Evolutionary conservation across 2,329 filamentous ascomycete species (phyloP).

Genomic region (Diaporthe citri): DNA sequence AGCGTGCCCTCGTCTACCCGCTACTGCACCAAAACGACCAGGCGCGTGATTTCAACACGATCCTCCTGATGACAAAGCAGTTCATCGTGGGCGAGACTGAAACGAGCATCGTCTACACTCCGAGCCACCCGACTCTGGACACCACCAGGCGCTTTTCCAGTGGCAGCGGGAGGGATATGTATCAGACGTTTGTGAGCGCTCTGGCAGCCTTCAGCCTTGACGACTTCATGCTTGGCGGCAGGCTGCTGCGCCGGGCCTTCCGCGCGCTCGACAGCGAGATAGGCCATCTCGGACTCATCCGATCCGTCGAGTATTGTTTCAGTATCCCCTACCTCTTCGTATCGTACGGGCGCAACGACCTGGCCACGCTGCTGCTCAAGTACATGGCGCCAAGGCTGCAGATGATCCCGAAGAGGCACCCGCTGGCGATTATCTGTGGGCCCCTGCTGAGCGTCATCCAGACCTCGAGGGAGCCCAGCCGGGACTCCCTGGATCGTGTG

Average conservation of each 20-base stretch:
- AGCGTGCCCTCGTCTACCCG: background rate
- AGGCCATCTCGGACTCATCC: background rate
- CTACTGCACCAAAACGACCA: background rate
- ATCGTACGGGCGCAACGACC: background rate
- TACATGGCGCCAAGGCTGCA: background rate
- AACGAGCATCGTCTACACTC: background rate
- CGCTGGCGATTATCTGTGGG: background rate
- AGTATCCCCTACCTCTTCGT: background rate
- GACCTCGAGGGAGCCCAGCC: background rate
- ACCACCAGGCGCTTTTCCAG: background rate
- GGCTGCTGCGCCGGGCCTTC: background rate
- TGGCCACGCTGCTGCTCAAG: background rate
- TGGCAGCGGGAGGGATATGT: background rate
- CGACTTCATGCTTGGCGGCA: background rate
- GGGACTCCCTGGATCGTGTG: background rate
- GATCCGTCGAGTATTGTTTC: slow-evolving; percentile 1
- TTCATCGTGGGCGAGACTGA: background rate
- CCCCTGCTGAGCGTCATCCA: background rate
- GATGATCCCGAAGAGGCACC: background rate
- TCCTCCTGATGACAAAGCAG: background rate
- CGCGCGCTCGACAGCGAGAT: background rate
- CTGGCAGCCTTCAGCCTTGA: background rate
- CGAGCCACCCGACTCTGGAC: background rate
- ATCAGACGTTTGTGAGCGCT: background rate
- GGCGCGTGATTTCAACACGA: background rate